These are phyloP conservation scores for Aspergillus pseudoterreus DNA, from an alignment of 2,329 filamentous ascomycete genomes.

Conservation along the genomic window DNA sequence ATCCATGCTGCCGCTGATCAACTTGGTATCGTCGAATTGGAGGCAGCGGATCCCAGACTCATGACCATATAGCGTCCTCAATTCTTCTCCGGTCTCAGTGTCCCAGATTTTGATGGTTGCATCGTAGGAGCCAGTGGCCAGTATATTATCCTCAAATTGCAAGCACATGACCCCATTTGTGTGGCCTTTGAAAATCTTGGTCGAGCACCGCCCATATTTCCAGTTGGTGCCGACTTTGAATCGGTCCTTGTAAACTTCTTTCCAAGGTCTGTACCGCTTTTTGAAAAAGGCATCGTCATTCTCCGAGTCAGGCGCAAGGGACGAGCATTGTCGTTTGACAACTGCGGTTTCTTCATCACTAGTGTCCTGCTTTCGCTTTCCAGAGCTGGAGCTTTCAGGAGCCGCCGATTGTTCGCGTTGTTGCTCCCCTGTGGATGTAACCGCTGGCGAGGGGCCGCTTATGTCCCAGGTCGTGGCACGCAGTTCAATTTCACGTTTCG, in stretches of 20 bases:
- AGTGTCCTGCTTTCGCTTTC: slow-evolving; percentile 28
- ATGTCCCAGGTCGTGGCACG: slow-evolving; percentile 58
- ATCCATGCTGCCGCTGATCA: slow-evolving; percentile 88
- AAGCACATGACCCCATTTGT: slow-evolving; percentile 80
- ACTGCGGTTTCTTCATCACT: slow-evolving; percentile 25
- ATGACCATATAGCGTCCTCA: slow-evolving; percentile 82
- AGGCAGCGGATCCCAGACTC: slow-evolving; percentile 79
- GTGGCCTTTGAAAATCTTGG: slow-evolving; percentile 80
- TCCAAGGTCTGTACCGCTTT: slow-evolving; percentile 69
- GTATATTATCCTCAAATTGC: slow-evolving; percentile 80
- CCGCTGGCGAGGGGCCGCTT: slow-evolving; percentile 49
- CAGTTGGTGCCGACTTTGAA: slow-evolving; percentile 97
- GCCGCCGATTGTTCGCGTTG: slow-evolving; percentile 1
- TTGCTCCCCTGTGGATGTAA: slow-evolving; percentile 3
- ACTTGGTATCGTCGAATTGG: slow-evolving; percentile 86
- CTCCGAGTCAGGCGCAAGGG: slow-evolving; percentile 24
- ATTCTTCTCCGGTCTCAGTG: slow-evolving; percentile 77
- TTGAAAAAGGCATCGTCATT: slow-evolving; percentile 48
- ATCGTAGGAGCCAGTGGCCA: slow-evolving; percentile 94
- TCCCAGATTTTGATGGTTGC: slow-evolving; percentile 96
- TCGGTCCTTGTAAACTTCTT: slow-evolving; percentile 91
- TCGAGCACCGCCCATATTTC: slow-evolving; percentile 88
- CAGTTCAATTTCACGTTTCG: slow-evolving; percentile 78
- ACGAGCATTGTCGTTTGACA: slow-evolving; percentile 31
- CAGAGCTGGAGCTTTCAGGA: slow-evolving; percentile 1